Percentiles rank a stretch among this genome's conserved stretches.
Conservation (phyloP, 768 basidiomycete genomes). For the Gloeostereum incarnatum region DNA sequence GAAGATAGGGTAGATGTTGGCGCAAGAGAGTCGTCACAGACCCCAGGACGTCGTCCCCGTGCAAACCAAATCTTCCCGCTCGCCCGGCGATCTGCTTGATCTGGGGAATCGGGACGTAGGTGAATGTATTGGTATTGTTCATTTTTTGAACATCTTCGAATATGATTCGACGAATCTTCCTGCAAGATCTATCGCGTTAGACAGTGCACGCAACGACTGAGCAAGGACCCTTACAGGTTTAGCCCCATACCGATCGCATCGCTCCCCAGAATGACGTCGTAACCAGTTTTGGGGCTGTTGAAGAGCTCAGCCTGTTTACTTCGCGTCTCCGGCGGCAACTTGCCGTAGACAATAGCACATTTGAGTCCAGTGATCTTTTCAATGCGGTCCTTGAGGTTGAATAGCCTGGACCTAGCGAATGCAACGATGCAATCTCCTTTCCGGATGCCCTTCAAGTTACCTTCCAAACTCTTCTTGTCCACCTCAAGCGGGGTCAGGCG, state of each 20-base stretch:
- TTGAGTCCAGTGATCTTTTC: conserved; percentile 65
- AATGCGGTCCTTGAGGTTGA: conserved; percentile 60
- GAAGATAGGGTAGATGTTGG: conserved; percentile 54
- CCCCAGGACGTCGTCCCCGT: conserved; percentile 41
- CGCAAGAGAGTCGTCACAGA: conserved; percentile 63
- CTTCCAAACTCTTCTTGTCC: conserved; percentile 51
- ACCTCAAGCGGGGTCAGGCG: conserved; percentile 81
- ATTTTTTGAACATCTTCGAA: conserved; percentile 67
- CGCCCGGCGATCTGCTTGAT: conserved; percentile 94
- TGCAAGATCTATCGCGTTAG: conserved; percentile 21
- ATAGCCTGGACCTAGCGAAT: conserved; percentile 72
- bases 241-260: conserved; percentile 98
- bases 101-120: conserved; percentile 56
- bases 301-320: conserved; percentile 90
- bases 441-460: conserved; percentile 49
- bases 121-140: conserved; percentile 31
- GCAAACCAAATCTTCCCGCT: conserved; percentile 81
- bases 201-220: conserved; percentile 2
- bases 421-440: conserved; percentile 90
- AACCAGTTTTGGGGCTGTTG: conserved; percentile 76
- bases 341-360: conserved; percentile 91
- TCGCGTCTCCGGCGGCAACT: conserved; percentile 83
- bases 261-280: conserved; percentile 86
- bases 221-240: conserved; percentile 70
- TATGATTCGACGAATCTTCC: conserved; percentile 86